Percentiles rank a stretch among this genome's conserved stretches.
phyloP scores from a whole-genome alignment of 805 yeast genomes.

The Wickerhamomyces pijperi region DNA sequence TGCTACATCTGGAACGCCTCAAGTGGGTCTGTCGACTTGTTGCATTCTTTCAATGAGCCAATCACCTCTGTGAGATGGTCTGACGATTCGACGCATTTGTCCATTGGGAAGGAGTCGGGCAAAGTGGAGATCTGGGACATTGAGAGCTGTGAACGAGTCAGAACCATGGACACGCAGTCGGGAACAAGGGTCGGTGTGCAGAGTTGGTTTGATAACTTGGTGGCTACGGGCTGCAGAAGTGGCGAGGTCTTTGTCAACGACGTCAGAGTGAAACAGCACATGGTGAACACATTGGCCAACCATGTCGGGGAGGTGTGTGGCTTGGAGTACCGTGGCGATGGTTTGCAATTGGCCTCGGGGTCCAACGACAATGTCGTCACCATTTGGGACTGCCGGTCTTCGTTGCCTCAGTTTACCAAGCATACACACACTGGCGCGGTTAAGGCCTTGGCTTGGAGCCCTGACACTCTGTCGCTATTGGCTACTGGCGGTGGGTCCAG shows the following conservation, averaged over 20 bases:
- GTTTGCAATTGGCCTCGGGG: conserved; percentile 78
- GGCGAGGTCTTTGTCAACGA: conserved; percentile 85
- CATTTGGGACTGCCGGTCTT: conserved; percentile 80
- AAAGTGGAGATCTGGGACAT: conserved; percentile 89
- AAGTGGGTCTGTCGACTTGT: conserved; percentile 62
- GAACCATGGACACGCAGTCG: conserved; percentile 64
- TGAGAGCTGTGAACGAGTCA: conserved; percentile 57
- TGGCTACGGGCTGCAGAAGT: conserved; percentile 80
- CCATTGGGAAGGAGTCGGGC: conserved; percentile 80
- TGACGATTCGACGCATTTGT: conserved; percentile 75
- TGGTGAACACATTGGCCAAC: conserved; percentile 43
- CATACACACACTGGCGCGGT: conserved; percentile 87
- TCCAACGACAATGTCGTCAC: conserved; percentile 91
- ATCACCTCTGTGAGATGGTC: conserved; percentile 83
- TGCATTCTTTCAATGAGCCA: conserved; percentile 46
- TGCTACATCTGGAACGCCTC: conserved; percentile 91
- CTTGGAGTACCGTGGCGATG: conserved; percentile 73
- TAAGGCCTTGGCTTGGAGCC: conserved; percentile 92
- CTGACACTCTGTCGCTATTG: conserved; percentile 65
- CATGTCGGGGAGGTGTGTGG: conserved; percentile 94
- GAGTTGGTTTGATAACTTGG: conserved; percentile 71
- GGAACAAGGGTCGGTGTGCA: conserved; percentile 74
- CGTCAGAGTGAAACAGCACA: conserved; percentile 74
- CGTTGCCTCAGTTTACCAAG: conserved; percentile 61
- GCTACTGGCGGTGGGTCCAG: conserved; percentile 98